Percentiles rank a stretch among this genome's conserved stretches.
phyloP scores from a whole-genome alignment of 495 filamentous ascomycete genomes.

The Chaetomium cochliodes region DNA sequence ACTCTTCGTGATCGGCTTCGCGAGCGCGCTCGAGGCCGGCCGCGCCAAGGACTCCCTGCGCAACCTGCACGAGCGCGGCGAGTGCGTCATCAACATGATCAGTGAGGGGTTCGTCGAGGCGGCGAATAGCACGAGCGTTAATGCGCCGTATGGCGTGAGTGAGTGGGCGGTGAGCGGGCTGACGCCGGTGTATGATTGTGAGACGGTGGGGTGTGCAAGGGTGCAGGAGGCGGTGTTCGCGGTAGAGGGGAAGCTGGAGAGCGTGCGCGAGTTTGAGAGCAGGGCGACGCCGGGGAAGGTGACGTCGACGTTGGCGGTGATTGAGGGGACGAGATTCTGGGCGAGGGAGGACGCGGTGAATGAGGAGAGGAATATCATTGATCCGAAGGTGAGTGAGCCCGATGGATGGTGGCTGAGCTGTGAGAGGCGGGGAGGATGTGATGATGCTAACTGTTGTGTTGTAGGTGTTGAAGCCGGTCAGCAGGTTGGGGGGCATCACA shows the following conservation, averaged over 20 bases:
- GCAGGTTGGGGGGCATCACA: slow-evolving; percentile 78
- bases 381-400: slow-evolving; percentile 56
- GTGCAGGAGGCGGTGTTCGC: slow-evolving; percentile 80
- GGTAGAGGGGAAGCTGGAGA: slow-evolving; percentile 74
- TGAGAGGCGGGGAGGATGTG: neutral
- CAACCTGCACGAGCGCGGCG: slow-evolving; percentile 67
- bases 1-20: slow-evolving; percentile 78
- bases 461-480: slow-evolving; percentile 66
- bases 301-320: slow-evolving; percentile 67
- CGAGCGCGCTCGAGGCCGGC: slow-evolving; percentile 46
- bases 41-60: slow-evolving; percentile 70
- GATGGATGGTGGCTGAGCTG: slow-evolving; percentile 15
- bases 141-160: slow-evolving; percentile 72
- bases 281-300: slow-evolving; percentile 64
- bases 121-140: slow-evolving; percentile 74
- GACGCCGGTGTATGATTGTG: slow-evolving; percentile 61
- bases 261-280: slow-evolving; percentile 74
- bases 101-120: slow-evolving; percentile 83
- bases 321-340: slow-evolving; percentile 89
- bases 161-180: slow-evolving; percentile 83
- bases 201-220: slow-evolving; percentile 65
- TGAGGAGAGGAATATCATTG: slow-evolving; percentile 67
- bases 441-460: neutral
- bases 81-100: slow-evolving; percentile 87
- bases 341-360: slow-evolving; percentile 85